Evolutionary conservation across 2,329 filamentous ascomycete species (phyloP).

Genomic region (Penicillium crustosum): DNA sequence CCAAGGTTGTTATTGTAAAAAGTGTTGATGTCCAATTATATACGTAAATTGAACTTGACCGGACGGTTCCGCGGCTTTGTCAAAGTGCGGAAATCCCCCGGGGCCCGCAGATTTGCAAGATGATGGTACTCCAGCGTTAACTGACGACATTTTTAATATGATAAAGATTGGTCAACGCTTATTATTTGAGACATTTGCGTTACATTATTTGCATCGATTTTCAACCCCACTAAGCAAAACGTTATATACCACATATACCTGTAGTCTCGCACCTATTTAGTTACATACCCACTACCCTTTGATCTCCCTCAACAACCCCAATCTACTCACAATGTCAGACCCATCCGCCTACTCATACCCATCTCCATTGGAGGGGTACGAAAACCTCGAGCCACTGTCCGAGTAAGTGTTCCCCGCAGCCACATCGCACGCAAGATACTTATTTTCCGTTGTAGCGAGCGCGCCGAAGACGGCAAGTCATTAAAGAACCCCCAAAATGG

Average conservation of each 20-base stretch:
- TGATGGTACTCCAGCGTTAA: neutral
- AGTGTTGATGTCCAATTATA: neutral
- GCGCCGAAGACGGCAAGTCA: constrained; percentile 73
- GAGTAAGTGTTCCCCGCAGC: constrained; percentile 32
- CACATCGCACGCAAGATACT: neutral
- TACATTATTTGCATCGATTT: constrained; percentile 9
- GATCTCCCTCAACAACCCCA: neutral
- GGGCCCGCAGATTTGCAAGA: neutral
- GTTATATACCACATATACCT: neutral
- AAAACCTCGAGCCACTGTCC: constrained; percentile 49
- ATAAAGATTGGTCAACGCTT: neutral
- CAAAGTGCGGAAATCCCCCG: constrained; percentile 17
- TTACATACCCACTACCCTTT: neutral
- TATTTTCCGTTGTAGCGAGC: constrained; percentile 47
- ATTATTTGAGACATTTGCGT: neutral
- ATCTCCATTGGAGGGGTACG: constrained; percentile 55
- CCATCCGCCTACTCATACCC: constrained; percentile 55
- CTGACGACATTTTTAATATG: neutral
- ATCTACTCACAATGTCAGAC: constrained; percentile 46
- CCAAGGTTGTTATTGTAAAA: neutral
- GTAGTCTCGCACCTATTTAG: neutral
- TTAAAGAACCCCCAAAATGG: constrained; percentile 65
- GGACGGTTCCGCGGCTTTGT: constrained; percentile 20
- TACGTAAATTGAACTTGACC: neutral
- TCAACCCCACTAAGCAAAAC: neutral